Conservation (phyloP, 176 grass and related monocot species). For the Rhynchospora pubera region DNA sequence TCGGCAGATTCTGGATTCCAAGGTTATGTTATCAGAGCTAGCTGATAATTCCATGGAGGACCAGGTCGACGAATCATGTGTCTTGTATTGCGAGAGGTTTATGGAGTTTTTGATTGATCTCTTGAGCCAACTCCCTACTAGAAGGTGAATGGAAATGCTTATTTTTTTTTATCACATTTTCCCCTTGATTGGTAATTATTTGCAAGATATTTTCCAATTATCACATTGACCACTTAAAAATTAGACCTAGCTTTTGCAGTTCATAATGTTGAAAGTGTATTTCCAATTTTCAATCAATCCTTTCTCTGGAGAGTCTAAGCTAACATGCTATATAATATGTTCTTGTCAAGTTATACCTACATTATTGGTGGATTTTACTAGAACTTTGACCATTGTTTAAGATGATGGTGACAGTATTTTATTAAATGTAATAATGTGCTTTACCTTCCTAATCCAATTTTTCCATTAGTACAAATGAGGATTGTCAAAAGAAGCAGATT, state of each 20-base stretch:
- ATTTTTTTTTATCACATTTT: not conserved
- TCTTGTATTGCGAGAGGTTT: conserved; percentile 96
- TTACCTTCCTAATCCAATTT: not conserved
- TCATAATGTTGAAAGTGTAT: not conserved
- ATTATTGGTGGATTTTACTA: not conserved
- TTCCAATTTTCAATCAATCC: not conserved
- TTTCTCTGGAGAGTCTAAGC: not conserved
- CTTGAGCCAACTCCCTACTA: conserved; percentile 95
- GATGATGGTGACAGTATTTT: not conserved
- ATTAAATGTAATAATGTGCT: not conserved
- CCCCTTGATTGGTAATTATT: not conserved
- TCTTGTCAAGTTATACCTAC: not conserved
- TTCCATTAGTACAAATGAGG: not conserved
- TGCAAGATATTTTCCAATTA: not conserved
- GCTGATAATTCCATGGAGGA: conserved; percentile 40
- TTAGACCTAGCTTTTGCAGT: not conserved
- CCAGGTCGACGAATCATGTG: conserved; percentile 69
- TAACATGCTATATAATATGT: not conserved
- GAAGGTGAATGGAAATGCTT: conserved; percentile 40
- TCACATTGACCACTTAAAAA: not conserved
- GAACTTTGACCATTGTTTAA: not conserved
- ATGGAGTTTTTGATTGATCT: conserved; percentile 99
- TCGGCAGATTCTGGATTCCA: conserved; percentile 77
- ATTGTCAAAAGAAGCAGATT: not conserved
- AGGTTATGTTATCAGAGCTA: conserved; percentile 48